Conservation (phyloP, 2,329 filamentous ascomycete genomes). For the Fonsecaea nubica region DNA sequence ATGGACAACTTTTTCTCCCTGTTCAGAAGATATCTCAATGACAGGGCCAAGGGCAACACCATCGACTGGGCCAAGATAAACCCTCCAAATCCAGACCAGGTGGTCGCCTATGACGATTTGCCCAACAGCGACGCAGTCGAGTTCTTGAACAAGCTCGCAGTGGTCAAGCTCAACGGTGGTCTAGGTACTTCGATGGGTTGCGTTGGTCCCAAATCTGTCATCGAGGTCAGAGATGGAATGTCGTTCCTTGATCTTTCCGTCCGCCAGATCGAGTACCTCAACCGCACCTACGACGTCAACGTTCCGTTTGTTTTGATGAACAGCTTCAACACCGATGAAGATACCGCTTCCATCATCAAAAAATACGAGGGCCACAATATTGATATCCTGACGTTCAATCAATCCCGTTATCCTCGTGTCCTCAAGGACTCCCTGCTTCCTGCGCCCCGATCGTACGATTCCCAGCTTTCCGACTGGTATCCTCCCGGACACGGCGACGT, state of each 20-base stretch:
- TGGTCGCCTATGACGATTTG: constrained; percentile 91
- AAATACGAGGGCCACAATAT: constrained; percentile 99
- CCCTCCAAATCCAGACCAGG: constrained; percentile 89
- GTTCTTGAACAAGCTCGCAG: constrained; percentile 96
- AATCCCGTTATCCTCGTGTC: constrained; percentile 97
- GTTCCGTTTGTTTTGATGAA: constrained; percentile 99
- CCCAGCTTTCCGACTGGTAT: constrained; percentile 95
- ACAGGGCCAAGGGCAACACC: constrained; percentile 96
- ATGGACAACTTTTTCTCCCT: constrained; percentile 99
- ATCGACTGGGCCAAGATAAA: constrained; percentile 97
- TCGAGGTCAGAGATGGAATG: constrained; percentile 99
- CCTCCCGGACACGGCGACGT: constrained; percentile 99
- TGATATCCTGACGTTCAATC: constrained; percentile 99
- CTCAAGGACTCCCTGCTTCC: constrained; percentile 98
- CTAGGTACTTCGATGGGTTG: constrained; percentile 99
- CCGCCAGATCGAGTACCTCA: constrained; percentile 98
- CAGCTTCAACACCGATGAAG: constrained; percentile 99
- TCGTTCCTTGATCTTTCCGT: constrained; percentile 99
- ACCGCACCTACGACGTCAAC: constrained; percentile 96
- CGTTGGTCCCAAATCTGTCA: constrained; percentile 98
- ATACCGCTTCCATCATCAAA: constrained; percentile 99
- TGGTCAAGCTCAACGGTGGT: constrained; percentile 99
- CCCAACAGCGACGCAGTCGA: constrained; percentile 87
- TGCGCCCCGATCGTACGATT: constrained; percentile 86
- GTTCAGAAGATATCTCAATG: constrained; percentile 97